These are phyloP conservation scores for Colletotrichum gloeosporioides DNA, from an alignment of 2,329 filamentous ascomycete species.

Conservation along the genomic window DNA sequence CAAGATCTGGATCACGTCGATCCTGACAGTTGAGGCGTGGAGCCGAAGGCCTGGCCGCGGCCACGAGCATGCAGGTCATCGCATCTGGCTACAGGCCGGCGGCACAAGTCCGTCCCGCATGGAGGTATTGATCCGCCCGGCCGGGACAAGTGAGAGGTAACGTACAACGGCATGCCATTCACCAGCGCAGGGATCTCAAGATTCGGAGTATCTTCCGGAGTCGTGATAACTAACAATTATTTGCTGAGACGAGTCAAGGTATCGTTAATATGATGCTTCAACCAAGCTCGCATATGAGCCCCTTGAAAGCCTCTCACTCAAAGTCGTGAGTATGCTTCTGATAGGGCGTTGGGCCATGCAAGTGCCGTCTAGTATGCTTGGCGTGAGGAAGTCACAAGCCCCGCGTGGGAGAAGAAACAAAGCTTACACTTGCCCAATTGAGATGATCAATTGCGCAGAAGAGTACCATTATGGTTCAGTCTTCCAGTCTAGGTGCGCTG, in stretches of 20 bases:
- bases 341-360: background rate
- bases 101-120: background rate
- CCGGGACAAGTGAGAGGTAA: background rate
- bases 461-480: fast-evolving
- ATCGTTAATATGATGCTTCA: background rate
- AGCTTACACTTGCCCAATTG: background rate
- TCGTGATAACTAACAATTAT: background rate
- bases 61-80: background rate
- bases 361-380: background rate
- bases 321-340: background rate
- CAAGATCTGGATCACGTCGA: background rate
- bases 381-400: background rate
- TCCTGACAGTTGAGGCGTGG: background rate
- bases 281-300: background rate
- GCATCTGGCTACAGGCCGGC: background rate
- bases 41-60: slow-evolving; percentile 1
- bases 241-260: background rate
- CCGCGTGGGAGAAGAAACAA: background rate
- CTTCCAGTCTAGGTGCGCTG: fast-evolving
- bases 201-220: background rate
- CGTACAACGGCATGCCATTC: background rate
- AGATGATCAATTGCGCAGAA: fast-evolving
- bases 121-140: background rate
- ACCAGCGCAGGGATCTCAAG: background rate
- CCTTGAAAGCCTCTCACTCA: background rate